Percentiles rank a stretch among this genome's conserved stretches.
phyloP scores from a whole-genome alignment of 1,139 yeast species.

The Candida sp. region DNA sequence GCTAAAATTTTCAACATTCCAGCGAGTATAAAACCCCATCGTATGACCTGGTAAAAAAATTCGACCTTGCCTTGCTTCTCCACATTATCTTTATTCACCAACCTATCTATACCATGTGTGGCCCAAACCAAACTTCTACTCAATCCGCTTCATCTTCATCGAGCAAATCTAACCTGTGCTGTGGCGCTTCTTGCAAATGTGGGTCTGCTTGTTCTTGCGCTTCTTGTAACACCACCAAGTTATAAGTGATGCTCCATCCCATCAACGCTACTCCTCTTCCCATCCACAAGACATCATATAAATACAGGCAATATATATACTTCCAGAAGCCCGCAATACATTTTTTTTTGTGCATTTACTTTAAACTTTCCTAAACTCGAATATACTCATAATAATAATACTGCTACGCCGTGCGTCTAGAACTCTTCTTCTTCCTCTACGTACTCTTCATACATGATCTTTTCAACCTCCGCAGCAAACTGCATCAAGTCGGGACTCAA shows the following conservation, averaged over 20 bases:
- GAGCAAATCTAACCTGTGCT: constrained; percentile 21
- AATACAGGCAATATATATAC: background rate
- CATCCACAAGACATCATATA: background rate
- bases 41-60: background rate
- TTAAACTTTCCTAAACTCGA: no score
- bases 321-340: background rate
- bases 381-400: background rate
- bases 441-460: constrained; percentile 7
- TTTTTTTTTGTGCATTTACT: background rate
- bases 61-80: background rate
- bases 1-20: background rate
- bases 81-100: background rate
- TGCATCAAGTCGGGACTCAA: constrained; percentile 5
- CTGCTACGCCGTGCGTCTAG: background rate
- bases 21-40: background rate
- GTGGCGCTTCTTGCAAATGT: constrained; percentile 48
- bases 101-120: constrained; percentile 23
- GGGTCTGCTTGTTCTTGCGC: constrained; percentile 45
- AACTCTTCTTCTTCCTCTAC: constrained; percentile 6
- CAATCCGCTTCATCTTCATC: constrained; percentile 17
- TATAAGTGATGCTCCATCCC: constrained; percentile 21
- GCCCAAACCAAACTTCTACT: constrained; percentile 18
- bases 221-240: constrained; percentile 46
- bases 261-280: background rate
- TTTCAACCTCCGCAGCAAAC: constrained; percentile 6